phyloP scores from a whole-genome alignment of 176 grass and related monocot genomes.

The Bonia amplexicaulis region DNA sequence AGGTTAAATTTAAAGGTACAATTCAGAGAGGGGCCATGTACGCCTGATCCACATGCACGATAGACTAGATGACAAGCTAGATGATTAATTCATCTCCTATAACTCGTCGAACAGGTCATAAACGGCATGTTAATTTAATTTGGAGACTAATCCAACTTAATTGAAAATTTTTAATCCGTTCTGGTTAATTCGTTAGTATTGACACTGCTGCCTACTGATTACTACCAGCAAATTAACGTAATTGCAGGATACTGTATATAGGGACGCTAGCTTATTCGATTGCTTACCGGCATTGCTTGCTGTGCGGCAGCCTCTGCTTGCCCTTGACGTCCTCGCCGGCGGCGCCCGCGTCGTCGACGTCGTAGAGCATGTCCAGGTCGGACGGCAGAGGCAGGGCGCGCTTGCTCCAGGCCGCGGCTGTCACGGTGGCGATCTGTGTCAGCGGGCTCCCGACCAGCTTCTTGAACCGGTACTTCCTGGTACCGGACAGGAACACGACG shows the following conservation, averaged over 20 bases:
- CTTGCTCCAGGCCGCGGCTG: conserved; percentile 63
- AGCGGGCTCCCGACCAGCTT: conserved; percentile 89
- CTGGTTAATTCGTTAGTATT: not conserved
- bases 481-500: conserved; percentile 57
- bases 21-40: too few species aligned
- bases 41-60: not conserved
- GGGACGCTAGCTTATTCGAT: not conserved
- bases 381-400: conserved; percentile 56
- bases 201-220: not conserved
- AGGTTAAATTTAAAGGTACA: too few species aligned
- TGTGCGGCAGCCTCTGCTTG: conserved; percentile 79
- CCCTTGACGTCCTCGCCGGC: conserved; percentile 42
- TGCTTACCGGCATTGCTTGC: conserved; percentile 64
- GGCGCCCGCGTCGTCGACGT: conserved; percentile 29
- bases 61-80: not conserved
- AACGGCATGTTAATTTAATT: not conserved
- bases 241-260: not conserved
- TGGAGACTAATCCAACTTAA: not conserved
- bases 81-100: not conserved
- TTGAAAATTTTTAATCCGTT: not conserved
- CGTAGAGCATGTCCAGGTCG: conserved; percentile 54
- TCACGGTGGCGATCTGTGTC: conserved; percentile 67
- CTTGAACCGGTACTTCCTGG: conserved; percentile 72
- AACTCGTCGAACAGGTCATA: not conserved
- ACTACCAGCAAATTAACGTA: not conserved